These are phyloP conservation scores for Aureobasidium subglaciale DNA, from an alignment of 2,329 filamentous ascomycete species.

Conservation along the genomic window DNA sequence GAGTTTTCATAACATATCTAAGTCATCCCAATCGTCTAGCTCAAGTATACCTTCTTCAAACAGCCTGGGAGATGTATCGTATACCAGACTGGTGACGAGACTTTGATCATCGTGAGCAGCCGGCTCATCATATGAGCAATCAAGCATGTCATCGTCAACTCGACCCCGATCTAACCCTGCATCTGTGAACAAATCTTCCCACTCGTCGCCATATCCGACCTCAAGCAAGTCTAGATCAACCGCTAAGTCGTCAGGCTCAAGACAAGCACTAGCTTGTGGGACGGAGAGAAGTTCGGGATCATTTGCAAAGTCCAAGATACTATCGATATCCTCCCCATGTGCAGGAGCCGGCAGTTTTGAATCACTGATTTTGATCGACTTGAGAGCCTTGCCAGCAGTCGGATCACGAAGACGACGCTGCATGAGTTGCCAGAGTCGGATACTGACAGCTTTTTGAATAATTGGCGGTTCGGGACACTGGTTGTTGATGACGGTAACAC, in stretches of 20 bases:
- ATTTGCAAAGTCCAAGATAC: not conserved
- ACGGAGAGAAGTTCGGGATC: not conserved
- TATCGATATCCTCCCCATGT: not conserved
- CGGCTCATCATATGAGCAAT: not conserved
- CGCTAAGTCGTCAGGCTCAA: not conserved
- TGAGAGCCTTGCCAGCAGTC: not conserved
- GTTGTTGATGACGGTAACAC: not conserved
- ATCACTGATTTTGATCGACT: not conserved
- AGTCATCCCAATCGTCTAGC: not conserved
- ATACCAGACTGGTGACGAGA: not conserved
- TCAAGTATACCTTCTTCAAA: not conserved
- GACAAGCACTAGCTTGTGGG: not conserved
- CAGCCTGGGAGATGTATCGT: not conserved
- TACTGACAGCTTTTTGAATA: slow-evolving; percentile 13
- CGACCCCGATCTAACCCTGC: not conserved
- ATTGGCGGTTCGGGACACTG: not conserved
- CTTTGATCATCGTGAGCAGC: not conserved
- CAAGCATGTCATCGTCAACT: not conserved
- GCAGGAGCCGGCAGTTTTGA: not conserved
- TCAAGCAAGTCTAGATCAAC: not conserved
- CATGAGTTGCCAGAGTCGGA: slow-evolving; percentile 17
- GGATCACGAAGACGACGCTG: slow-evolving; percentile 11
- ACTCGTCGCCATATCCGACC: not conserved
- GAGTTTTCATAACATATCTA: not conserved
- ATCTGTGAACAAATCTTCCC: slow-evolving; percentile 1